Conservation (phyloP, 2,329 filamentous ascomycete species). For the Xylariaceae sp. region DNA sequence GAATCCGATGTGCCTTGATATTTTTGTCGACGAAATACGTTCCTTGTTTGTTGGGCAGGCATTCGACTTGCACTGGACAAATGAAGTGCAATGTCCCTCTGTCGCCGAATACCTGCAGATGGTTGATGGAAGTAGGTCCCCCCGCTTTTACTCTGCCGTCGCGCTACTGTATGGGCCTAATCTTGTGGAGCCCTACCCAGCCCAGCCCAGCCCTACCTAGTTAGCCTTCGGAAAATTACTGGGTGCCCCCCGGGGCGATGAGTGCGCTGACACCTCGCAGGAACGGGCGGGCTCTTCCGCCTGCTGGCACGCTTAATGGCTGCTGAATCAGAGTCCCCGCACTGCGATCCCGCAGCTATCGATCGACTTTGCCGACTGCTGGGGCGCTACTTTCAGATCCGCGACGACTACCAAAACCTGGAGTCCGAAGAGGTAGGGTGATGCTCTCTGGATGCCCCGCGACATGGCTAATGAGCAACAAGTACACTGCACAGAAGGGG, state of each 20-base stretch:
- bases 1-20: neutral
- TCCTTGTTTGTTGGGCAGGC: slow-evolving; percentile 8
- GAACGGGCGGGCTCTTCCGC: slow-evolving; percentile 7
- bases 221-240: too few relatives aligned
- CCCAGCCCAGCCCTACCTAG: too few relatives aligned
- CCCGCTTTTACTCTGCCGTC: too few relatives aligned
- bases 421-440: slow-evolving; percentile 2
- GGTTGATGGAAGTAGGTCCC: slow-evolving; percentile 5
- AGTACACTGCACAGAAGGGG: slow-evolving; percentile 9
- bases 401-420: slow-evolving; percentile 9
- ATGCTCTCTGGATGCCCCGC: neutral
- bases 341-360: too few relatives aligned
- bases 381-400: slow-evolving; percentile 7
- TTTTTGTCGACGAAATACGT: too few relatives aligned
- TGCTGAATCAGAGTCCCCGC: neutral
- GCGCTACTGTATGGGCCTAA: too few relatives aligned
- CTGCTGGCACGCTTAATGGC: slow-evolving; percentile 7
- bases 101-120: slow-evolving; percentile 8
- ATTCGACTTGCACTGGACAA: slow-evolving; percentile 7
- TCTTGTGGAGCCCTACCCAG: too few relatives aligned
- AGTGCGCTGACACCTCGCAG: neutral
- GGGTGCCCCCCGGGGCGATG: too few relatives aligned
- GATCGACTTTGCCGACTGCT: too few relatives aligned
- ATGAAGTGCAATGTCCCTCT: slow-evolving; percentile 4
- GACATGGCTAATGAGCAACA: neutral